Evolutionary conservation across 2,329 filamentous ascomycete species (phyloP).

Genomic region (Hypoxylon sp.): DNA sequence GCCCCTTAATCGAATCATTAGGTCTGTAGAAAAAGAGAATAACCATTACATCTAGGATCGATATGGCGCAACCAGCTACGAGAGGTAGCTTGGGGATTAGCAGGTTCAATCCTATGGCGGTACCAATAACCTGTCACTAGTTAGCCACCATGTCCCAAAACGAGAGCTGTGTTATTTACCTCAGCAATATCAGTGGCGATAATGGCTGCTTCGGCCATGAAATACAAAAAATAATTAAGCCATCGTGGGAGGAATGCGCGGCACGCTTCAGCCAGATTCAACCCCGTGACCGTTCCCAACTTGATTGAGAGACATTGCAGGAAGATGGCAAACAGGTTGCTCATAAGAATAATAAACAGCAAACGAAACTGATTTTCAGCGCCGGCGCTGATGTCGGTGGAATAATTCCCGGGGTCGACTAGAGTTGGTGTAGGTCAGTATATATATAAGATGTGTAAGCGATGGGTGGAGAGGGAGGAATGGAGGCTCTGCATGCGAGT

Average conservation of each 20-base stretch:
- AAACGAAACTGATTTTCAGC: slow-evolving; percentile 75
- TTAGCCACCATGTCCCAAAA: slow-evolving; percentile 20
- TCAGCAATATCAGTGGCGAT: slow-evolving; percentile 81
- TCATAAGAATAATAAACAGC: slow-evolving; percentile 77
- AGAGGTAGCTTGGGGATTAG: slow-evolving; percentile 74
- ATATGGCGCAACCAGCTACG: slow-evolving; percentile 77
- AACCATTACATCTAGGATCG: slow-evolving; percentile 76
- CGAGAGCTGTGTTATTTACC: slow-evolving; percentile 53
- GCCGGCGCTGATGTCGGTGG: slow-evolving; percentile 78
- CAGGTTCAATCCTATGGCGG: slow-evolving; percentile 78
- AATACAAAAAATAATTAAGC: slow-evolving; percentile 74
- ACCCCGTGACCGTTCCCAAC: slow-evolving; percentile 76
- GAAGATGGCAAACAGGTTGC: slow-evolving; percentile 80
- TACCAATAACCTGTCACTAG: slow-evolving; percentile 72
- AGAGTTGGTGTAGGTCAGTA: slow-evolving; percentile 16
- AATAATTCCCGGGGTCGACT: slow-evolving; percentile 77
- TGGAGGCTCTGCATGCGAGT: not conserved
- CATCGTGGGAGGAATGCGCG: slow-evolving; percentile 75
- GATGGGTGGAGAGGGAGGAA: no score
- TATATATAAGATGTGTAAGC: slow-evolving; percentile 4
- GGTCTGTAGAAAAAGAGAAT: slow-evolving; percentile 77
- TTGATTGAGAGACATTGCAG: slow-evolving; percentile 78
- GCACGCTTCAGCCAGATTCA: slow-evolving; percentile 77
- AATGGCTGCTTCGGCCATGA: slow-evolving; percentile 76
- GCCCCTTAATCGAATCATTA: slow-evolving; percentile 69